Evolutionary conservation across 2,329 filamentous ascomycete genomes (phyloP), one percentile per base, ranked within the genome.

Genomic region (Beauveria pseudobassiana): DNA sequence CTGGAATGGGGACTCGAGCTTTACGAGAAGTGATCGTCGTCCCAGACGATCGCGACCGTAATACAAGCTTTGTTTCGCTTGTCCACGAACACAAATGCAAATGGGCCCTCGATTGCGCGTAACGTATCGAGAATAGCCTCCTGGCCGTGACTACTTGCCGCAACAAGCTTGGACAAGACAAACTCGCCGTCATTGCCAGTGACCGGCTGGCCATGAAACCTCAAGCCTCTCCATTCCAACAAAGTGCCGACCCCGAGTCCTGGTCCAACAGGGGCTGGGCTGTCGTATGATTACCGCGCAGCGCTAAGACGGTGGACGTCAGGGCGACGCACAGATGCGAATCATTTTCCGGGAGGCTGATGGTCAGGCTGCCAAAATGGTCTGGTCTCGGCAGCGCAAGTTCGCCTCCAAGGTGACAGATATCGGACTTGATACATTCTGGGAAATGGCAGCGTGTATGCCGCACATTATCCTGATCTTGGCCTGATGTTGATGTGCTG

Each of bases 181-280:
- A 78, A 75, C 68, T 88, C 81, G 3, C 90, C 90, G 74, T 99
- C 95, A 70, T 96, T 97, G 62, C 86, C 89, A 6, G 69, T 63
- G n/a, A 96, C 78, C 1, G 73, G 68, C 10, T 80, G 68, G 40
- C 80, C 81, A 9, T 74, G 75, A 55, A 96, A 80, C 62, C 83
- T 87, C 95, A 99, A 1, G 92, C 93, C 72, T 99, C 95, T 49
- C 95, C 95, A 70, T 99, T 99, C 95, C 95, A 99, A 80, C 93
- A 97, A 2, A 99, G 80, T 1, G 90, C 78, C 1, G 88, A 91
- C 4, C 81, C 80, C 0, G 81, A 81, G 0, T 67, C 65, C 3
- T 70, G 43, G 65, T 88, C 83, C 48, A 82, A 73, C 4, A 96
- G 82, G 2, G 95, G 95, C 72, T 98, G 95, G 40, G 76, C 72